Evolutionary conservation across 1,284 basidiomycete species (phyloP).

Genomic region (Trametes versicolor): DNA sequence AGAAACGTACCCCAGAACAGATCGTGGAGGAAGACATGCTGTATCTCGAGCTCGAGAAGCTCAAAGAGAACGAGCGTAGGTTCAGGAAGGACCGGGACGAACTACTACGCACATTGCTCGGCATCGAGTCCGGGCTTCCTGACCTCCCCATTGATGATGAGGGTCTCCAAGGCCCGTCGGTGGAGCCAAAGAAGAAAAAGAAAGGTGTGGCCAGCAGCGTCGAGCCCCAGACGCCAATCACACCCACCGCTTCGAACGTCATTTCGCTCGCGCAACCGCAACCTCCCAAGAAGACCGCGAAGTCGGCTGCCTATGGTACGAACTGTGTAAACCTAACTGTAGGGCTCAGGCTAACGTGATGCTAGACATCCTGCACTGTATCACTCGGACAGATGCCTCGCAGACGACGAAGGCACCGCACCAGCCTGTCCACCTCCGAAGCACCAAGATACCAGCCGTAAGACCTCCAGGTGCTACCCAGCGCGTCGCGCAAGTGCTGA

Average conservation of each 20-base stretch:
- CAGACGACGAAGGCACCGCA: slow-evolving; percentile 78
- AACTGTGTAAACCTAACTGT: neutral
- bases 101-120: slow-evolving; percentile 84
- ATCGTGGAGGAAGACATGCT: slow-evolving; percentile 96
- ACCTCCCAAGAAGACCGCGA: slow-evolving; percentile 61
- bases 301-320: slow-evolving; percentile 68
- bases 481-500: slow-evolving; percentile 77
- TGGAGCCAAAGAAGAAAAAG: slow-evolving; percentile 57
- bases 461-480: slow-evolving; percentile 74
- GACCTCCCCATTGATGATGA: slow-evolving; percentile 73
- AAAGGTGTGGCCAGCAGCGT: slow-evolving; percentile 54
- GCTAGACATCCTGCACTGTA: slow-evolving; percentile 79
- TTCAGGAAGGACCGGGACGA: slow-evolving; percentile 94
- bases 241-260: slow-evolving; percentile 54
- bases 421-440: slow-evolving; percentile 81
- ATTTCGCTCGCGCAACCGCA: slow-evolving; percentile 54
- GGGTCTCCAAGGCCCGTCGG: slow-evolving; percentile 51
- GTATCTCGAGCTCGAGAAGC: slow-evolving; percentile 92
- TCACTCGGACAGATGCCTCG: slow-evolving; percentile 73
- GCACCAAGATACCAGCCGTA: slow-evolving; percentile 81
- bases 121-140: slow-evolving; percentile 86
- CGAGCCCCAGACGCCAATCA: slow-evolving; percentile 67
- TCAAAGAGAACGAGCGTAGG: slow-evolving; percentile 92
- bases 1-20: slow-evolving; percentile 88
- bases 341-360: neutral